A percentile compares a stretch with the other conserved stretches of the same genome.
phyloP scores from a whole-genome alignment of 1,284 basidiomycete species.

The Inonotus obliquus region DNA sequence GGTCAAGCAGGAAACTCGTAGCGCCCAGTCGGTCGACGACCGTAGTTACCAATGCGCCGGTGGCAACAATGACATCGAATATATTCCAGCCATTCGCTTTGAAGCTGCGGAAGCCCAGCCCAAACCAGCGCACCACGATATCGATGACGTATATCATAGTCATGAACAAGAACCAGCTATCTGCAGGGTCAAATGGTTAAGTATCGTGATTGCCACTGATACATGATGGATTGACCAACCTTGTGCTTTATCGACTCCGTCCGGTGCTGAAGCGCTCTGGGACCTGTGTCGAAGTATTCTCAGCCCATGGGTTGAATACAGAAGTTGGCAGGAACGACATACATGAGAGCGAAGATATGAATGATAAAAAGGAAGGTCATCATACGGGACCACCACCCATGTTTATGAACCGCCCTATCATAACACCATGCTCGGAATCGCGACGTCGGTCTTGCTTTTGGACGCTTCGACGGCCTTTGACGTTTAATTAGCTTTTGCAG shows the following conservation, averaged over 20 bases:
- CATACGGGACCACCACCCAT: slow-evolving; percentile 88
- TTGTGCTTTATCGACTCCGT: slow-evolving; percentile 56
- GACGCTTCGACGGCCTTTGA: slow-evolving; percentile 83
- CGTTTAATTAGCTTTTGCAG: slow-evolving; percentile 85
- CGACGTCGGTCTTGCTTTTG: slow-evolving; percentile 54
- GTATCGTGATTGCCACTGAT: neutral
- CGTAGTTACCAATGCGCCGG: slow-evolving; percentile 83
- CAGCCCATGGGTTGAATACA: neutral
- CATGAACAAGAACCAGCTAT: slow-evolving; percentile 74
- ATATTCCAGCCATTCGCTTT: slow-evolving; percentile 88
- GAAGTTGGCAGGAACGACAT: slow-evolving; percentile 28
- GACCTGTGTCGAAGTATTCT: slow-evolving; percentile 50
- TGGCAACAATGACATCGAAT: slow-evolving; percentile 83
- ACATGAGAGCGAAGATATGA: slow-evolving; percentile 89
- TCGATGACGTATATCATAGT: slow-evolving; percentile 78
- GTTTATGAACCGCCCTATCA: slow-evolving; percentile 85
- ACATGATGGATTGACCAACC: slow-evolving; percentile 41
- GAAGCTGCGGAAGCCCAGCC: slow-evolving; percentile 85
- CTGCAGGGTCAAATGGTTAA: slow-evolving; percentile 34
- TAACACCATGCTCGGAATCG: slow-evolving; percentile 83
- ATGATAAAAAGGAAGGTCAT: slow-evolving; percentile 82
- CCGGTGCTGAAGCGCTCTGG: slow-evolving; percentile 65
- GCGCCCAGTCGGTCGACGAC: slow-evolving; percentile 64
- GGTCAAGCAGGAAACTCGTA: slow-evolving; percentile 49
- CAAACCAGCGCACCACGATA: slow-evolving; percentile 73